phyloP scores from a whole-genome alignment of 1,284 basidiomycete species.

The Trametes versicolor region DNA sequence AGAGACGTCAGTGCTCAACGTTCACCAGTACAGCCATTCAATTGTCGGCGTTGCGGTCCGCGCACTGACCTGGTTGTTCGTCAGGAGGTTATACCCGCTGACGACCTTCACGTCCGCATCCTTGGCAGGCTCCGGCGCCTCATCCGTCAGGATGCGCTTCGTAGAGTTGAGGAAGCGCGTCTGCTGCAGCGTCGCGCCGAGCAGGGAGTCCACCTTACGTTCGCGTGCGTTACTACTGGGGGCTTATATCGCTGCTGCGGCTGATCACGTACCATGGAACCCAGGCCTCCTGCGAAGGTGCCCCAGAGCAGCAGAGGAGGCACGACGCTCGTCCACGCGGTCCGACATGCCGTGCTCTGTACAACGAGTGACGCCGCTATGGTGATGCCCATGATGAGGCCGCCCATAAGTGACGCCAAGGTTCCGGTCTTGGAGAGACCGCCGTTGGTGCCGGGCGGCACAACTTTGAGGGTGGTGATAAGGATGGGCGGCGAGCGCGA shows the following conservation, averaged over 20 bases:
- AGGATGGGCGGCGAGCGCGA: constrained; percentile 74
- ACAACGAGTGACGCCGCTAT: constrained; percentile 67
- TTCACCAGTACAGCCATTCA: not conserved
- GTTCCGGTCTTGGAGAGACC: constrained; percentile 84
- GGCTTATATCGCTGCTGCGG: not conserved
- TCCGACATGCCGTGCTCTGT: constrained; percentile 66
- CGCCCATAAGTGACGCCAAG: constrained; percentile 78
- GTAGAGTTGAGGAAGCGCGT: constrained; percentile 77
- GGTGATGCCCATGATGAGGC: constrained; percentile 73
- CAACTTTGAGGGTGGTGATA: constrained; percentile 75
- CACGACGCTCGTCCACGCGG: constrained; percentile 48
- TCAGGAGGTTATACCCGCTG: constrained; percentile 77
- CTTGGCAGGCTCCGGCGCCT: constrained; percentile 43
- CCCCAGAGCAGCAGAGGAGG: constrained; percentile 67
- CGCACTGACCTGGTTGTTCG: constrained; percentile 80
- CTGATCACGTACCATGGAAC: constrained; percentile 70
- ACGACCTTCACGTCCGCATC: constrained; percentile 61
- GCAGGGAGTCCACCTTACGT: constrained; percentile 33
- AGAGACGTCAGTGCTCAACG: not conserved
- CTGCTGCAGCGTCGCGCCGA: constrained; percentile 86
- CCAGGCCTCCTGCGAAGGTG: constrained; percentile 71
- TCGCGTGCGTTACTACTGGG: not conserved
- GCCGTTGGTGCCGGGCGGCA: constrained; percentile 94
- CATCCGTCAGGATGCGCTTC: constrained; percentile 76
- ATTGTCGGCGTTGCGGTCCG: not conserved